Evolutionary conservation across 164 flowering plant species (phyloP).

Genomic region (Magnolia changhungtana): DNA sequence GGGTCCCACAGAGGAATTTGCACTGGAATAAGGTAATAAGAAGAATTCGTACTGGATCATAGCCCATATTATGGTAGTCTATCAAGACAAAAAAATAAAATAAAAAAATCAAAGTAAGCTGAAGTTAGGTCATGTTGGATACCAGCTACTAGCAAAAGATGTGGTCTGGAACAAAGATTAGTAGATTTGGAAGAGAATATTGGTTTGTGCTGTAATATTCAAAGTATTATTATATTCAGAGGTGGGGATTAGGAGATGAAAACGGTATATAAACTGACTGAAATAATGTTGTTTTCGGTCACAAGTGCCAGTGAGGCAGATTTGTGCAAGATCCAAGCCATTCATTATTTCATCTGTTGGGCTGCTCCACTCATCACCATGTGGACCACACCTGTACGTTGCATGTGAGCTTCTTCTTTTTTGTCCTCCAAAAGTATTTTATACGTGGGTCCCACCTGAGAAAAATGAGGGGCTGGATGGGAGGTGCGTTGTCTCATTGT

Average conservation of each 20-base stretch:
- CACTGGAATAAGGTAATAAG: not conserved
- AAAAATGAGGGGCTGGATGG: too few species aligned
- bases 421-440: too few species aligned
- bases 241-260: not conserved
- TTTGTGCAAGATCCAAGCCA: not conserved
- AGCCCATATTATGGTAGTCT: not conserved
- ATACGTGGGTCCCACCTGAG: too few species aligned
- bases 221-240: not conserved
- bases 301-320: not conserved
- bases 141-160: too few species aligned
- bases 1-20: not conserved
- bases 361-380: too few species aligned
- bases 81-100: not conserved
- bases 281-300: not conserved
- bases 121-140: too few species aligned
- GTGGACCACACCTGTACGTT: too few species aligned
- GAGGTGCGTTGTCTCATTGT: too few species aligned
- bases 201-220: not conserved
- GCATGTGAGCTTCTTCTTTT: too few species aligned
- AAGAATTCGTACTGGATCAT: not conserved
- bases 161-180: not conserved
- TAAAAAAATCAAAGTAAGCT: not conserved
- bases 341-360: not conserved
- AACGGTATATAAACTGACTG: not conserved
- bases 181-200: not conserved